Base-by-base conservation (phyloP, 345 rosid species). In the Trapa bicornis region DNA sequence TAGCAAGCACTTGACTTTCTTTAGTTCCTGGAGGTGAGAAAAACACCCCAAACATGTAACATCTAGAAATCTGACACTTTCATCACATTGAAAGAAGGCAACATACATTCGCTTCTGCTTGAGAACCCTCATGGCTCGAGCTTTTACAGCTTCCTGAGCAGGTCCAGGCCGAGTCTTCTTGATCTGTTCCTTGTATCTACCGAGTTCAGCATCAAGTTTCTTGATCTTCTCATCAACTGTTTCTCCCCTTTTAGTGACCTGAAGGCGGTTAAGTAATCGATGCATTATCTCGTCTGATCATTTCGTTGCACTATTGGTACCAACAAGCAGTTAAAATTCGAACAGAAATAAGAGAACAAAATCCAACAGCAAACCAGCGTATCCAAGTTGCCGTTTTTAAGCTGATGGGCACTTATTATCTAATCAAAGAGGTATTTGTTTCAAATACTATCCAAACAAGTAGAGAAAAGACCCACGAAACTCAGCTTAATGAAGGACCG, bases 91-190 rank as follows among this genome's bases (percentile, higher is more conserved):
- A 14, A 42, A 67, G 35, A 47, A 22, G 37, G 37, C 56, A 8
- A 53, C 80, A 68, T 56, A 94, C 99, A 91, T 94, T 75, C 89
- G 84, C 80, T 94, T 94, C 72, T 91, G 97, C 79, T 94, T 94
- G 47, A 94, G 87, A 82, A 91, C 86, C 71, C 97, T 77, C 96
- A 81, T 87, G 60, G 99, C 99, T 16, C 97, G 83, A 72, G 99
- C 80, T 84, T 93, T 93, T 54, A 93, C 38, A 61, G 96, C 99
- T 72, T 91, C 96, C 60, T 89, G 99, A 78, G 97, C 89, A 65
- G 97, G 96, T 76, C 97, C 97, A 37, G 99, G 99, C 41, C 97
- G 79, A 3, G 96, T 89, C 65, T 79, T 91, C 76, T 89, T 89
- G 52, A 95, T 85, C 79, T 94, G 99, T 47, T 87, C 97, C 67